Conservation (phyloP, 1,284 basidiomycete genomes). For the Sporisorium graminicola region DNA sequence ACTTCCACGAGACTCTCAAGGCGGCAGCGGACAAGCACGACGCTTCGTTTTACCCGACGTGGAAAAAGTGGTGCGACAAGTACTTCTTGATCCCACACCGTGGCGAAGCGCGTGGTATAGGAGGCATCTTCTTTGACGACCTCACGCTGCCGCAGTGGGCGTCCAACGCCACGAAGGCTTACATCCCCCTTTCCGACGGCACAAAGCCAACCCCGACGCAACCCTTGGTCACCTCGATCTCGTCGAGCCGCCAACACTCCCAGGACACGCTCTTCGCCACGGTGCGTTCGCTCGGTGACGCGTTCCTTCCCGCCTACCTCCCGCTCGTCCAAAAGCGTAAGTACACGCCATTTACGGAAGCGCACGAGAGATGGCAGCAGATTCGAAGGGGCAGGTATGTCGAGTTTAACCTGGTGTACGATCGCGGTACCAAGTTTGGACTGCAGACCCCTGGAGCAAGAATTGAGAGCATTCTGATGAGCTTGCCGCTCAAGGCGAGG, state of each 20-base stretch:
- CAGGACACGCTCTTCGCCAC: constrained; percentile 63
- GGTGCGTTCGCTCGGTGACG: constrained; percentile 62
- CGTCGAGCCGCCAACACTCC: constrained; percentile 52
- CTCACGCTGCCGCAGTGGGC: constrained; percentile 59
- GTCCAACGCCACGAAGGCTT: constrained; percentile 21
- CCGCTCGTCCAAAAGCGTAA: constrained; percentile 64
- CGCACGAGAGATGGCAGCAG: constrained; percentile 63
- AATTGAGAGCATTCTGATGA: constrained; percentile 70
- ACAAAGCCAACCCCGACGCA: constrained; percentile 22
- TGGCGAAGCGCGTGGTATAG: constrained; percentile 87
- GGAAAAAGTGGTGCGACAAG: constrained; percentile 97
- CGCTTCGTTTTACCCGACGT: constrained; percentile 78
- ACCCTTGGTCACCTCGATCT: constrained; percentile 33
- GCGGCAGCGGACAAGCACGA: constrained; percentile 82
- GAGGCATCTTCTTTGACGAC: constrained; percentile 93
- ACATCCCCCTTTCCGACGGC: constrained; percentile 60
- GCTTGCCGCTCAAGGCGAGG: constrained; percentile 64
- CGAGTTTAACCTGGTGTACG: constrained; percentile 69
- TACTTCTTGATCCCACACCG: constrained; percentile 97
- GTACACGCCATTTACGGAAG: constrained; percentile 43
- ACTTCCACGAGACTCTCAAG: constrained; percentile 88
- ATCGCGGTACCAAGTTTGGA: constrained; percentile 69
- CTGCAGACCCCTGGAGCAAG: constrained; percentile 68
- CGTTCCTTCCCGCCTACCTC: constrained; percentile 67
- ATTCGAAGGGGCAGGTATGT: constrained; percentile 66